phyloP scores from a whole-genome alignment of 352 stramenopile genomes.

The Aphanomyces stellatus region DNA sequence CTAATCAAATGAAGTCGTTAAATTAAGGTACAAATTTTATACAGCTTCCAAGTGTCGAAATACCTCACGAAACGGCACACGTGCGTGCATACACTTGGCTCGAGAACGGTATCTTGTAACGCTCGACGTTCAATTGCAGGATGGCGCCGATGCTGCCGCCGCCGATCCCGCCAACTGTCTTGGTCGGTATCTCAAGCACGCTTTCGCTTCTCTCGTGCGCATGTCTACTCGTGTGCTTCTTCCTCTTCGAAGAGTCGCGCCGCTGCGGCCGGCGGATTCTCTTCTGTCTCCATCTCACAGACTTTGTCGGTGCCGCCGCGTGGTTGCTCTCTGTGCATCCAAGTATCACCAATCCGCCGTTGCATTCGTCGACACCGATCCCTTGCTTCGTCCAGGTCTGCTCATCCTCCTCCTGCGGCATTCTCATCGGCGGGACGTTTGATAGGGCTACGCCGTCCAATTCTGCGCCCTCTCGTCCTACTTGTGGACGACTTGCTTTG shows the following conservation, averaged over 20 bases:
- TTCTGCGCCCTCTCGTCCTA: slow-evolving; percentile 63
- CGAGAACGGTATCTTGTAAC: neutral
- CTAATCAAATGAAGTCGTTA: too few species aligned
- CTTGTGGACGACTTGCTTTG: slow-evolving; percentile 67
- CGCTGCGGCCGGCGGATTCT: slow-evolving; percentile 53
- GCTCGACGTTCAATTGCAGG: neutral
- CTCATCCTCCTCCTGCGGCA: slow-evolving; percentile 15
- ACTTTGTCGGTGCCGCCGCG: slow-evolving; percentile 33
- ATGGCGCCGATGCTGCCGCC: slow-evolving; percentile 11
- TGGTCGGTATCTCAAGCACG: slow-evolving; percentile 35
- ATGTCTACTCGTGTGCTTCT: slow-evolving; percentile 45
- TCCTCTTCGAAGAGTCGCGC: slow-evolving; percentile 51
- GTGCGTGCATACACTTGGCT: neutral
- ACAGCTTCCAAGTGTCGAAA: too few species aligned
- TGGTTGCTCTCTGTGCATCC: slow-evolving; percentile 50
- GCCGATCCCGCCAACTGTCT: slow-evolving; percentile 23
- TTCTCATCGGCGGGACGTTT: neutral
- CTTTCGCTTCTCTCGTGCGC: slow-evolving; percentile 38
- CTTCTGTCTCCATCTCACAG: slow-evolving; percentile 52
- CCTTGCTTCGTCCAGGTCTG: slow-evolving; percentile 38
- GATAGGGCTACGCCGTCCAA: slow-evolving; percentile 48
- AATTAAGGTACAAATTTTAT: too few species aligned
- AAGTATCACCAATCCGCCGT: slow-evolving; percentile 18
- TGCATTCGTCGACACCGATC: neutral
- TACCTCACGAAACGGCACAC: neutral